Base-by-base conservation (phyloP, 192 early-diverging fungal species). In the Spizellomyces sp. region DNA sequence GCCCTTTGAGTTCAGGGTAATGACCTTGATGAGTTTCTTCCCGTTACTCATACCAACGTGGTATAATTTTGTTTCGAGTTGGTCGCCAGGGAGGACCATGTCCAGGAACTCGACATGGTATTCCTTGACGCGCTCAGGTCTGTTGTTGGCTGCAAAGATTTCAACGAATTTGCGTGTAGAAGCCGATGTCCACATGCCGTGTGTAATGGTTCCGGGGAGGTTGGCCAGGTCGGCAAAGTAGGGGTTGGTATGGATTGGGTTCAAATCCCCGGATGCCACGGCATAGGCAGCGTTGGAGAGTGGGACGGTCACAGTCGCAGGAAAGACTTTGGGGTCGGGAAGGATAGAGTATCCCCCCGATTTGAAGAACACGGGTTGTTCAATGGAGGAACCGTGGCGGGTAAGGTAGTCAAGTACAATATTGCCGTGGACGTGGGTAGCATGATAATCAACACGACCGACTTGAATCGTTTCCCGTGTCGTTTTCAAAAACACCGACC, bases 181-280 rank as follows among this genome's bases (percentile, higher is more conserved):
- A 6, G 95, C 95, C 70, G 87, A 90, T 58, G 94, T 98, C 94
- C 94, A 98, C 95, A 98, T 98, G 61, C 95, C 95, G 81, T 98
- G 95, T 43, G 94, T 95, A 70, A 98, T 98, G 43, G 94, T 94
- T 44, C 74, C 94, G 36, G 95, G 94, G 55, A 98, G 88, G 59
- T 88, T 84, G 41, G 94, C 94, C 27, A 94, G 80, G 71, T 93
- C 91, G 74, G 94, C 91, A 87, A 98, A 95, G 89, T 93, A 95
- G 59, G 90, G 87, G 87, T 95, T 95, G 69, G 93, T 92, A 84
- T 98, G 95, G 79, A 98, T 98, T 55, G 95, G 95, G 78, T 98
- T 98, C 84, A 90, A 89, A 76, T 98, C 95, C 64, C 90, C 91
- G 12, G 94, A 95, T 27, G 90, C 88, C 69, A 86, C 81, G 50